Percentiles rank a stretch among this genome's conserved stretches.
These are phyloP conservation scores for Phytophthora podocarpi DNA, from an alignment of 352 stramenopile species.

Conservation along the genomic window DNA sequence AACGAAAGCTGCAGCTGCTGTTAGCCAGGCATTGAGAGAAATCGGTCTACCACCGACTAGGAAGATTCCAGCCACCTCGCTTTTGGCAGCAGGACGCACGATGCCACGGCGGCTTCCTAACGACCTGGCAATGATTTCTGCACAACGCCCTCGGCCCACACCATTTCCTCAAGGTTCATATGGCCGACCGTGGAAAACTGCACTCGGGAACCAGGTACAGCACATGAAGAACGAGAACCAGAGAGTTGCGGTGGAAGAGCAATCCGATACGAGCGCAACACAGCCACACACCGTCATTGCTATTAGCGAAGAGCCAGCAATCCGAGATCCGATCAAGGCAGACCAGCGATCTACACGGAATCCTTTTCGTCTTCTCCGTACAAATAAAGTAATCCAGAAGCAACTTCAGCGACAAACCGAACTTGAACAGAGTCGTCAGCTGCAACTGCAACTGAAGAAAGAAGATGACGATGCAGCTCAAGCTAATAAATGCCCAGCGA, in stretches of 20 bases:
- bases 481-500: neutral
- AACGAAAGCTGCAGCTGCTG: conserved; percentile 39
- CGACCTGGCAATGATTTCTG: neutral
- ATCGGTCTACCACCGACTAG: conserved; percentile 17
- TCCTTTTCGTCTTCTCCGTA: conserved; percentile 13
- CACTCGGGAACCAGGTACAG: conserved; percentile 26
- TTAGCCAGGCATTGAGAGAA: conserved; percentile 48
- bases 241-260: neutral
- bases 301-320: conserved; percentile 19
- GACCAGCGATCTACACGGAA: neutral
- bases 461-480: neutral
- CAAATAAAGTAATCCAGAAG: conserved; percentile 24
- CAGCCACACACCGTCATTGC: conserved; percentile 18
- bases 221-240: conserved; percentile 17
- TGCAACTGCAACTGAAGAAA: conserved; percentile 2
- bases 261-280: neutral
- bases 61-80: conserved; percentile 3
- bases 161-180: conserved; percentile 18
- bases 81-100: conserved; percentile 11
- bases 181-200: conserved; percentile 27
- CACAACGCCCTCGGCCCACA: conserved; percentile 13
- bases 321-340: neutral
- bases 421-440: conserved; percentile 1
- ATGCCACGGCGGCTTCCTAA: conserved; percentile 3
- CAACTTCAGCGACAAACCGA: conserved; percentile 8